Evolutionary conservation across 768 basidiomycete species (phyloP).

Genomic region (Gymnopilus dilepis): DNA sequence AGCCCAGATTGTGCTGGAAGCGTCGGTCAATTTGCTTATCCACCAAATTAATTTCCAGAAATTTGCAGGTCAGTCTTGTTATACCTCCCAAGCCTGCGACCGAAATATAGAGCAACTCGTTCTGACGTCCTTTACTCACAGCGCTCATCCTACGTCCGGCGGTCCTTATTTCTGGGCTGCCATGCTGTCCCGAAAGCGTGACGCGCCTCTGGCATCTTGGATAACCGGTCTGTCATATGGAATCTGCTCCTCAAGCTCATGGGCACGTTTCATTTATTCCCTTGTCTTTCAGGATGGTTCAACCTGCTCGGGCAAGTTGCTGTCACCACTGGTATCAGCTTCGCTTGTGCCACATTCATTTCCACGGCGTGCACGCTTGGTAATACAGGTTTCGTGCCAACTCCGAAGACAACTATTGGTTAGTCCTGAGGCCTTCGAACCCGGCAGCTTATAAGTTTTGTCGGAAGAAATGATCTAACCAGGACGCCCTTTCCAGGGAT

Average conservation of each 20-base stretch:
- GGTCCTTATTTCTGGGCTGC: constrained; percentile 87
- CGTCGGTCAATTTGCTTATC: neutral
- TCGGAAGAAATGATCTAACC: neutral
- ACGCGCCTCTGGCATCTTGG: constrained; percentile 75
- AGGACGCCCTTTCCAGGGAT: constrained; percentile 35
- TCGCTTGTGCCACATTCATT: constrained; percentile 70
- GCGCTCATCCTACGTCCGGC: constrained; percentile 73
- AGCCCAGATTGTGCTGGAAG: constrained; percentile 16
- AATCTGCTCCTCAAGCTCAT: neutral
- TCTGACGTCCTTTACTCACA: constrained; percentile 25
- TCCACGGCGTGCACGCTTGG: constrained; percentile 66
- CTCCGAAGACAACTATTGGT: constrained; percentile 65
- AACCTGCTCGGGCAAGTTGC: constrained; percentile 79
- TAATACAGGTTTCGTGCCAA: constrained; percentile 58
- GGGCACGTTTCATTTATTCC: neutral
- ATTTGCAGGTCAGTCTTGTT: constrained; percentile 47
- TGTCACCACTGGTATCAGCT: constrained; percentile 77
- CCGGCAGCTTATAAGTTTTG: neutral
- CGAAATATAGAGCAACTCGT: neutral
- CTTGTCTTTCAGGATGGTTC: constrained; percentile 57
- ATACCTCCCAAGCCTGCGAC: neutral
- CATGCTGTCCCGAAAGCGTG: constrained; percentile 62
- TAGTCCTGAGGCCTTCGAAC: constrained; percentile 23
- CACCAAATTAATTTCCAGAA: constrained; percentile 33
- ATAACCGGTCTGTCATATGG: constrained; percentile 50